Conservation (phyloP, 495 filamentous ascomycete genomes). For the Tuber brumale region DNA sequence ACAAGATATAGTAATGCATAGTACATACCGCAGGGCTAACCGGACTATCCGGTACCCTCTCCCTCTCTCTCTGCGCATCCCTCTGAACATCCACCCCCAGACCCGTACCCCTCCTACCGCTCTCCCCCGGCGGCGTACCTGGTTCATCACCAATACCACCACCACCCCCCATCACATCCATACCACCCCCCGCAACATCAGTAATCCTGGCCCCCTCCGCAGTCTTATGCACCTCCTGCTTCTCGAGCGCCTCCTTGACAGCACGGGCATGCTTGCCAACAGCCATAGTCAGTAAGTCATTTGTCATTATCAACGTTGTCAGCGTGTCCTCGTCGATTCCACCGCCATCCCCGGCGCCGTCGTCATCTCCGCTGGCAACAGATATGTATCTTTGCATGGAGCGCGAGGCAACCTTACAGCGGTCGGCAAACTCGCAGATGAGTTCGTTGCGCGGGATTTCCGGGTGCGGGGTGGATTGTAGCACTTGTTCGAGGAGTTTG, state of each 20-base stretch:
- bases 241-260: constrained; percentile 63
- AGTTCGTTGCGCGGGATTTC: constrained; percentile 78
- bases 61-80: not conserved
- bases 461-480: constrained; percentile 67
- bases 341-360: constrained; percentile 52
- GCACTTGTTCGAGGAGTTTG: constrained; percentile 80
- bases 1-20: not conserved
- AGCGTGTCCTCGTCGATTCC: constrained; percentile 78
- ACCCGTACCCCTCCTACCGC: not conserved
- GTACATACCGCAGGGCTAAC: constrained; percentile 35
- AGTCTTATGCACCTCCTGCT: not conserved
- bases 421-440: constrained; percentile 83
- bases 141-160: not conserved
- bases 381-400: constrained; percentile 79
- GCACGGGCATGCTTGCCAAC: constrained; percentile 74
- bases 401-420: constrained; percentile 70
- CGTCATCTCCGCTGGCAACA: constrained; percentile 48
- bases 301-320: constrained; percentile 86
- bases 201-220: constrained; percentile 16
- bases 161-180: constrained; percentile 6
- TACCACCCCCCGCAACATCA: constrained; percentile 15
- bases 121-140: not conserved
- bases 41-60: constrained; percentile 22
- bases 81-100: not conserved
- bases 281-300: constrained; percentile 74